Percentiles rank a stretch among this genome's conserved stretches.
phyloP scores from a whole-genome alignment of 2,329 filamentous ascomycete genomes.

The Ramularia collo-cygni region DNA sequence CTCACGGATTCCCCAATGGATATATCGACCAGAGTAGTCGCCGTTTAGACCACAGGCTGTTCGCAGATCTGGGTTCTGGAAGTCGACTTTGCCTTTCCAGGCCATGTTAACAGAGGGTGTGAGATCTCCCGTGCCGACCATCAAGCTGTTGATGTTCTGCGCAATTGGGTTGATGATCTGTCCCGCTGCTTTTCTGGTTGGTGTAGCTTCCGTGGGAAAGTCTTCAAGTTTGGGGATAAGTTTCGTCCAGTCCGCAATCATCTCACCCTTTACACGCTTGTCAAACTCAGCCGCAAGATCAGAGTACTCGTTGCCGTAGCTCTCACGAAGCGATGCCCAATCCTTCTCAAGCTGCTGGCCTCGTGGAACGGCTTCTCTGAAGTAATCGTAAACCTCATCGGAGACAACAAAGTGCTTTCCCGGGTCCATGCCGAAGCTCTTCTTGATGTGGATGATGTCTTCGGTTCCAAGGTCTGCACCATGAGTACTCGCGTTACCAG shows the following conservation, averaged over 20 bases:
- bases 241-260: constrained; percentile 43
- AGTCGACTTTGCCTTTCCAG: constrained; percentile 43
- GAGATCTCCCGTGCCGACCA: constrained; percentile 34
- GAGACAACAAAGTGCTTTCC: constrained; percentile 31
- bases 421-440: constrained; percentile 43
- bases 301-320: constrained; percentile 42
- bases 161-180: constrained; percentile 35
- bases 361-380: constrained; percentile 40
- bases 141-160: constrained; percentile 27
- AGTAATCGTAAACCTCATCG: constrained; percentile 47
- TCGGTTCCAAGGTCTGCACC: constrained; percentile 51
- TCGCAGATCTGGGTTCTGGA: constrained; percentile 36
- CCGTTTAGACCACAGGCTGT: constrained; percentile 46
- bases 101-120: constrained; percentile 33
- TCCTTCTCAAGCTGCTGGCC: constrained; percentile 43
- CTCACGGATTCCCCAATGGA: constrained; percentile 56
- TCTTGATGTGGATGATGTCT: constrained; percentile 52
- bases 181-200: constrained; percentile 46
- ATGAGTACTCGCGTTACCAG: constrained; percentile 50
- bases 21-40: constrained; percentile 43
- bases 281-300: constrained; percentile 46
- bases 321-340: constrained; percentile 43
- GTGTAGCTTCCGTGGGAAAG: constrained; percentile 43
- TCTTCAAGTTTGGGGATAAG: constrained; percentile 42
- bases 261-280: constrained; percentile 42